phyloP scores from a whole-genome alignment of 139 green algal species.

The Picochlorum sp. region DNA sequence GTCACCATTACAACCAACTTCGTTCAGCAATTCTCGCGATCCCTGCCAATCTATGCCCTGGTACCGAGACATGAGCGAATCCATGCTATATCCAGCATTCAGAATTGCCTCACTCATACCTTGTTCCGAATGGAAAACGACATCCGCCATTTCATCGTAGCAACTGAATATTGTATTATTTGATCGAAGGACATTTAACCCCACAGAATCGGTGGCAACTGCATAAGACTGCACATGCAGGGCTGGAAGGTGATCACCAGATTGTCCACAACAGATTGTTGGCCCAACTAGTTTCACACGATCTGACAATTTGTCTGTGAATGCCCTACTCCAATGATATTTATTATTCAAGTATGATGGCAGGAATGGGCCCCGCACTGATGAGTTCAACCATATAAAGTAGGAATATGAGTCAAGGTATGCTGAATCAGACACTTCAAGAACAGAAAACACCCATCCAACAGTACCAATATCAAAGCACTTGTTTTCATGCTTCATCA shows the following conservation, averaged over 20 bases:
- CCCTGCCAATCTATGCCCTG: conserved; percentile 32
- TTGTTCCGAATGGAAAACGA: conserved; percentile 32
- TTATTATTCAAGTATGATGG: conserved; percentile 30
- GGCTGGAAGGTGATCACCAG: conserved; percentile 15
- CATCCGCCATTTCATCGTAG: conserved; percentile 4
- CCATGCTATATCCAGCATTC: conserved; percentile 38
- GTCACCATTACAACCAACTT: conserved; percentile 17
- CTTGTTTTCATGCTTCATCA: conserved; percentile 56
- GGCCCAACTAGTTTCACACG: conserved; percentile 45
- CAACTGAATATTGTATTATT: conserved; percentile 1
- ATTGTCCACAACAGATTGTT: conserved; percentile 38
- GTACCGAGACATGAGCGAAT: conserved; percentile 45
- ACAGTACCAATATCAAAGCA: conserved; percentile 78
- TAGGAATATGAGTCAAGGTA: conserved; percentile 11
- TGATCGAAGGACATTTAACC: conserved; percentile 16
- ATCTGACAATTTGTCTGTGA: conserved; percentile 24
- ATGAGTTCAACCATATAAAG: conserved; percentile 46
- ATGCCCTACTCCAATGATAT: conserved; percentile 33
- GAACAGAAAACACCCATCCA: conserved; percentile 52
- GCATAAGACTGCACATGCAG: conserved; percentile 46
- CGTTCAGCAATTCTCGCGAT: not conserved
- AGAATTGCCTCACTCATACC: conserved; percentile 36
- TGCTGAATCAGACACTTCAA: not conserved
- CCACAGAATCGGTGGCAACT: conserved; percentile 36
- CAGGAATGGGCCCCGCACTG: conserved; percentile 40